Base-by-base conservation (phyloP, 179 eudicot genomes). In the Silene vulgaris region DNA sequence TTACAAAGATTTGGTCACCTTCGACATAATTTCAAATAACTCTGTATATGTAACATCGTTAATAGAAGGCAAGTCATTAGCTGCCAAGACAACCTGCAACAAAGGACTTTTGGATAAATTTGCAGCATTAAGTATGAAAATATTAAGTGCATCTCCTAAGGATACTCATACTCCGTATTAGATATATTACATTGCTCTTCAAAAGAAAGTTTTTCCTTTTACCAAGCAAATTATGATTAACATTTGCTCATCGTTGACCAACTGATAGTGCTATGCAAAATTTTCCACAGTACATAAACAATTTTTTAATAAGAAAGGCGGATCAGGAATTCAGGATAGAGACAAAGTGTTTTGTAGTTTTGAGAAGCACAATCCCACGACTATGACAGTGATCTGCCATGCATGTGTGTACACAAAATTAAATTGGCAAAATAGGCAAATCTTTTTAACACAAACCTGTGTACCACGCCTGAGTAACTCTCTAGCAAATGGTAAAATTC, bases 21-120 rank as follows among this genome's bases (percentile, higher is more conserved):
- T 88, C 14, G 90, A 78, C 69, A 93, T 76, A 68, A 95, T 88
- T 72, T 88, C 97, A 75, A 90, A 76, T 66, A 95, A 83, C 80
- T 95, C 97, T 72, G 84, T 76, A 75, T 90, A 95, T 61, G 97
- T 95, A 45, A 95, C 83, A 79, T 95, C 99, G 71, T 95, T 95
- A 23, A 95, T 95, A 32, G 99, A 95, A 76, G 99, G 99, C 78
- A 95, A 84, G 57, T 93, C 99, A 85, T 95, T 95, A 75, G 97
- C 97, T 66, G 99, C 97, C 87, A 95, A 82, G 32, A 95, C 89
- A 80, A 95, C 97, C 99, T 95, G 91, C 79, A 84, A 17, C 71
- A 28, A 69, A 74, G 76, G 66, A 40, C 74, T 30, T 71, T 20
- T 21, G 13, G 50, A 67, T 60, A 19, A 83, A 54, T 48, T 6